Base-by-base conservation (phyloP, 2,329 filamentous ascomycete genomes). In the Fusarium humuli region DNA sequence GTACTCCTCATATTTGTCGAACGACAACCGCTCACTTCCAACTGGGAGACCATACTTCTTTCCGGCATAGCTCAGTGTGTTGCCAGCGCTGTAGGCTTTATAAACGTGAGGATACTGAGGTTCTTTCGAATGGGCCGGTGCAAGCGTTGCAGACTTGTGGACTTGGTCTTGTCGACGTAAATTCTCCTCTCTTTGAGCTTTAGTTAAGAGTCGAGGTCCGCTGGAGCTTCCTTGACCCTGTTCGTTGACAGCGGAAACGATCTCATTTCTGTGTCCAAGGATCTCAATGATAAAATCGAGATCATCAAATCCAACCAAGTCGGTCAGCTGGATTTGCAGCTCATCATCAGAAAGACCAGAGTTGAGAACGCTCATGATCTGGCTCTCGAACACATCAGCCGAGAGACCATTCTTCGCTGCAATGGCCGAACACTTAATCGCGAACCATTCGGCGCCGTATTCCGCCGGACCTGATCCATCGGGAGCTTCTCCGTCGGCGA, bases 81-180 rank as follows among this genome's bases (percentile, higher is more conserved):
- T 98, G 2, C 96, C 94, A 5, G 94, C 92, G 65, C 90, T 89
- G 76, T 97, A 92, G 3, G 88, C 81, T 73, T 91, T 94, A 82
- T 98, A 99, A 1, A 99, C 94, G 78, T 99, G 96, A 2, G 97
- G 97, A 77, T 99, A 99, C 47, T 92, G 86, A 6, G 91, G 87
- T 56, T 91, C 92, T 63, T 90, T 90, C 56, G 91, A 85, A 65
- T 93, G 87, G n/a, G 89, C 90, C 1, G 92, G 87, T 4, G 90
- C 88, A 25, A 99, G 82, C 4, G 87, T 76, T 12, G 92, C 87
- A 76, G 88, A 89, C 79, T 99, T 99, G 80, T 99, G 96, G 76
- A 93, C 88, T 61, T 87, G 87, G 75, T 99, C 94, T 73, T 90
- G 89, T 46, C 88, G 88, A 10, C 90, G 89, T 29, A 99, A 84